phyloP scores from a whole-genome alignment of 495 filamentous ascomycete genomes.

The Penicillium riverlandense region DNA sequence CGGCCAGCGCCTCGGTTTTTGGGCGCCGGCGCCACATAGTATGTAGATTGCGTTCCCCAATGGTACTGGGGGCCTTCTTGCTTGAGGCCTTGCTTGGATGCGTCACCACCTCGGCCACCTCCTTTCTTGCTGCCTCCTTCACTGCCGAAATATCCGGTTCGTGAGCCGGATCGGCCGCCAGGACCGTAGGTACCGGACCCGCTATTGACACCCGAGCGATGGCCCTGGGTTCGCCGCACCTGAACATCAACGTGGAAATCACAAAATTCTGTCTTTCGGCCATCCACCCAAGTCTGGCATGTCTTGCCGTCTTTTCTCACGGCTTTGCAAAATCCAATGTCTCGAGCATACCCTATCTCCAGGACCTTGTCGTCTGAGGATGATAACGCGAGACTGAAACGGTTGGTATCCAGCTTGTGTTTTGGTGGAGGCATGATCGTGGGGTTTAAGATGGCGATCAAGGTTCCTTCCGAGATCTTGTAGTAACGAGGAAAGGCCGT shows the following conservation, averaged over 20 bases:
- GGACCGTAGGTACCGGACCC: slow-evolving; percentile 40
- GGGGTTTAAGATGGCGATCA: slow-evolving; percentile 92
- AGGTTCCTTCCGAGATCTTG: slow-evolving; percentile 76
- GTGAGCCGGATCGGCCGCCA: slow-evolving; percentile 34
- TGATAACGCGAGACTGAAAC: slow-evolving; percentile 75
- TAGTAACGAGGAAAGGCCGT: slow-evolving; percentile 85
- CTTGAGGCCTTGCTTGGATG: slow-evolving; percentile 27
- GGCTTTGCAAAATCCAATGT: slow-evolving; percentile 83
- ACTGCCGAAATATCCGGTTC: slow-evolving; percentile 38
- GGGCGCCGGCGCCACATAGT: slow-evolving; percentile 45
- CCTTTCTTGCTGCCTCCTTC: slow-evolving; percentile 29
- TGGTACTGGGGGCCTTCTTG: slow-evolving; percentile 52
- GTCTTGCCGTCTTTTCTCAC: slow-evolving; percentile 74
- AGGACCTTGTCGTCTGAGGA: slow-evolving; percentile 82
- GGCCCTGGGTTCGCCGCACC: slow-evolving; percentile 59
- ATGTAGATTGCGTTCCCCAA: slow-evolving; percentile 45
- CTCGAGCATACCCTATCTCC: slow-evolving; percentile 77
- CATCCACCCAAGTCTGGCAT: slow-evolving; percentile 82
- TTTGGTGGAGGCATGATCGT: slow-evolving; percentile 78
- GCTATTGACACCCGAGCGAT: slow-evolving; percentile 76
- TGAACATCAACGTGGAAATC: slow-evolving; percentile 84
- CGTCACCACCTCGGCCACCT: slow-evolving; percentile 9
- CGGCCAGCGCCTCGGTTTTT: slow-evolving; percentile 18
- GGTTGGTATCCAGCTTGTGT: slow-evolving; percentile 62
- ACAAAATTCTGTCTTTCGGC: slow-evolving; percentile 80